A percentile compares a stretch with the other conserved stretches of the same genome.
phyloP scores from a whole-genome alignment of 768 basidiomycete species.

The Mycena olivaceomarginata region DNA sequence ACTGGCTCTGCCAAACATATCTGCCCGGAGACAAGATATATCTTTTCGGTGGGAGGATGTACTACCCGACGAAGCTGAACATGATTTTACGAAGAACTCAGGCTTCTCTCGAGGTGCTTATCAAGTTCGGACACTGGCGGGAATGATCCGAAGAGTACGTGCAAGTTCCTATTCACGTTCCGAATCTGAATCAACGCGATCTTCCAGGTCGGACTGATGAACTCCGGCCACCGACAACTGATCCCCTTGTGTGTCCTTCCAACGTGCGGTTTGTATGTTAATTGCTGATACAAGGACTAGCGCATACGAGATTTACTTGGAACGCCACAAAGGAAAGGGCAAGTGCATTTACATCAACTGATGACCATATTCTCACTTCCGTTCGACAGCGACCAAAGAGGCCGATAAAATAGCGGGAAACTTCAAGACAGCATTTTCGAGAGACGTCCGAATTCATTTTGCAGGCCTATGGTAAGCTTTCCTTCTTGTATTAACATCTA shows the following conservation, averaged over 20 bases:
- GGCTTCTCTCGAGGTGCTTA: slow-evolving; percentile 45
- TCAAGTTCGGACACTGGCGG: slow-evolving; percentile 42
- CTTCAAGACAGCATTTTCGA: slow-evolving; percentile 39
- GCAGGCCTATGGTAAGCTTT: slow-evolving; percentile 35
- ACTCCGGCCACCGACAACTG: slow-evolving; percentile 39
- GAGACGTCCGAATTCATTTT: slow-evolving; percentile 38
- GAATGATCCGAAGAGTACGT: slow-evolving; percentile 44
- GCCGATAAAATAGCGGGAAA: too few species aligned
- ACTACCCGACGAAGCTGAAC: too few species aligned
- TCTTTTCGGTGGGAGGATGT: slow-evolving; percentile 44
- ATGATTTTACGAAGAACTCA: neutral
- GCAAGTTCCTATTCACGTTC: too few species aligned
- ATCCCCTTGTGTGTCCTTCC: slow-evolving; percentile 28
- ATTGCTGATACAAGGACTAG: slow-evolving; percentile 21
- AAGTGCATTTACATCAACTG: too few species aligned
- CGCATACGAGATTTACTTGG: slow-evolving; percentile 28
- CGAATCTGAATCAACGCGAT: too few species aligned
- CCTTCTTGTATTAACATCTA: neutral
- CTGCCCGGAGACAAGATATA: slow-evolving; percentile 44
- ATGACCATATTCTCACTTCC: too few species aligned
- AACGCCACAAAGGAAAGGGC: slow-evolving; percentile 1
- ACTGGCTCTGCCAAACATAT: slow-evolving; percentile 46
- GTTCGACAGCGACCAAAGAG: too few species aligned
- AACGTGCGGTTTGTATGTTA: neutral
- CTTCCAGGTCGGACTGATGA: slow-evolving; percentile 44